Conservation (phyloP, 2,329 filamentous ascomycete species). For the Xylariaceae sp. region DNA sequence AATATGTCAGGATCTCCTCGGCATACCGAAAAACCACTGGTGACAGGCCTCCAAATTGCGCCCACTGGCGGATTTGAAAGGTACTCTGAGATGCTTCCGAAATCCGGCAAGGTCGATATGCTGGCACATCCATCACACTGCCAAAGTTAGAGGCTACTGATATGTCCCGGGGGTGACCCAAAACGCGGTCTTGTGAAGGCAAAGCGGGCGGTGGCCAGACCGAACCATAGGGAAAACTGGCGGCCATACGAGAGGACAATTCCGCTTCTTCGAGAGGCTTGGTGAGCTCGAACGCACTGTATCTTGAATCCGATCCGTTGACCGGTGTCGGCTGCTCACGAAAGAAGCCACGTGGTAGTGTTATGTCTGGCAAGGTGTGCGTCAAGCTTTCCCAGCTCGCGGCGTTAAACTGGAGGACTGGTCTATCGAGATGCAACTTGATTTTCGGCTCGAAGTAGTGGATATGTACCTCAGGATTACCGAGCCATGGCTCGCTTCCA, state of each 20-base stretch:
- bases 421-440: conserved; percentile 67
- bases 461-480: conserved; percentile 61
- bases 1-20: conserved; percentile 56
- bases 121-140: conserved; percentile 21
- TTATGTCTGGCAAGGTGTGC: conserved; percentile 11
- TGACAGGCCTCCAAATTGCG: conserved; percentile 52
- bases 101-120: conserved; percentile 37
- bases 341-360: conserved; percentile 36
- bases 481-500: conserved; percentile 58
- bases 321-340: conserved; percentile 50
- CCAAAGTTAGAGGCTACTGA: conserved; percentile 11
- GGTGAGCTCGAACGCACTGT: conserved; percentile 64
- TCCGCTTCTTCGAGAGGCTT: conserved; percentile 40
- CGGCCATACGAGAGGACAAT: conserved; percentile 29
- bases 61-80: conserved; percentile 73
- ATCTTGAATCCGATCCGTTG: conserved; percentile 45
- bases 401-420: conserved; percentile 55
- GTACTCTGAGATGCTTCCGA: conserved; percentile 60
- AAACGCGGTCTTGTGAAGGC: conserved; percentile 54
- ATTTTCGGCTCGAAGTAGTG: conserved; percentile 67
- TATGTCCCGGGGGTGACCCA: conserved; percentile 29
- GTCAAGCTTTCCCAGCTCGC: conserved; percentile 25
- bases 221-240: conserved; percentile 42
- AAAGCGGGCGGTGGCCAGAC: conserved; percentile 74
- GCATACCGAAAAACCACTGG: conserved; percentile 45